These are phyloP conservation scores for Tricholoma flavovirens DNA, from an alignment of 768 basidiomycete genomes.

Conservation along the genomic window DNA sequence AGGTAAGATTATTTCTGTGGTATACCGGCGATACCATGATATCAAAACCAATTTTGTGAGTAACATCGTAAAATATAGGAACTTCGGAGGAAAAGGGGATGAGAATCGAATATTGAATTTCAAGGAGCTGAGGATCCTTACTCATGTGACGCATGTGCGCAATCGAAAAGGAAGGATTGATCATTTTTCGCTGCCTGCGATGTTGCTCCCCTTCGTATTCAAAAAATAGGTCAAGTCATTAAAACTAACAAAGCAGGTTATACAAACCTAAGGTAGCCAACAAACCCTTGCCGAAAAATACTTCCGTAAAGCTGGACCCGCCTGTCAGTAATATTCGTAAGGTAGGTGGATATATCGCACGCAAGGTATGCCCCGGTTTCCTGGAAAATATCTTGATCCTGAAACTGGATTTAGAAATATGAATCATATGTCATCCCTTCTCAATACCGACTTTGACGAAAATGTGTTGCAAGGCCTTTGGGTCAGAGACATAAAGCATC, in stretches of 20 bases:
- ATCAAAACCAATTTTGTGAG: conserved; percentile 6
- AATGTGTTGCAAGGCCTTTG: conserved; percentile 30
- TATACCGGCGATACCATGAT: too few relatives aligned
- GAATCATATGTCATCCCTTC: not conserved
- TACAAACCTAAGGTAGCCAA: conserved; percentile 4
- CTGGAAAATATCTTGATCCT: conserved; percentile 26
- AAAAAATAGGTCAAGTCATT: not conserved
- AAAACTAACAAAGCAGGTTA: too few relatives aligned
- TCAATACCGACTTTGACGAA: conserved; percentile 25
- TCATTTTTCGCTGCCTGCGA: conserved; percentile 27
- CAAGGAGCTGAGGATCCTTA: not conserved
- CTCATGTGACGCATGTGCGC: conserved; percentile 27
- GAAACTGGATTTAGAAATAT: not conserved
- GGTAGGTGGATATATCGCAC: conserved; percentile 9
- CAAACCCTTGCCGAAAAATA: conserved; percentile 3
- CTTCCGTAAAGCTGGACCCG: not conserved
- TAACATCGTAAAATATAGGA: conserved; percentile 14
- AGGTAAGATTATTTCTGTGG: too few relatives aligned
- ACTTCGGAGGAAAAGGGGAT: conserved; percentile 1
- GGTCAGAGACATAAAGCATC: conserved; percentile 30
- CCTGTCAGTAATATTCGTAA: too few relatives aligned
- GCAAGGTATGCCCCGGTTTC: conserved; percentile 30
- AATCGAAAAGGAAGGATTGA: conserved; percentile 33
- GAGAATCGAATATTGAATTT: too few relatives aligned
- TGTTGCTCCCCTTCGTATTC: conserved; percentile 11